Conservation (phyloP, 2,329 filamentous ascomycete genomes). For the Colletotrichum kahawae region DNA sequence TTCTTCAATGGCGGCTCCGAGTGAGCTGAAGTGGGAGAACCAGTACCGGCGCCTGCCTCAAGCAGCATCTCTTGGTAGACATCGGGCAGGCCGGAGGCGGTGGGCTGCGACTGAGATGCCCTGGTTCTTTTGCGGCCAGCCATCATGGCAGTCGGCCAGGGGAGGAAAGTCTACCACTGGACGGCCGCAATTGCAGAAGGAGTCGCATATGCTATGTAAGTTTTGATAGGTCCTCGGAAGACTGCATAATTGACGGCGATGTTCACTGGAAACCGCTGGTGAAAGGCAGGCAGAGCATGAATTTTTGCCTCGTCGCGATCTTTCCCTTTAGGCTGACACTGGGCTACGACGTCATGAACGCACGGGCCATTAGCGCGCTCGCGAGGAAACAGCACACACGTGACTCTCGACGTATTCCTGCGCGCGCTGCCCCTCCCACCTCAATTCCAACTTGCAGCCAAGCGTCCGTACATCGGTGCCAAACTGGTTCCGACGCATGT, state of each 20-base stretch:
- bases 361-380: background rate
- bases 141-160: constrained; percentile 20
- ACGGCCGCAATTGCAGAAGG: background rate
- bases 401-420: background rate
- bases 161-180: background rate
- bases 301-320: background rate
- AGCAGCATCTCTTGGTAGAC: constrained; percentile 55
- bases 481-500: background rate
- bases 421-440: background rate
- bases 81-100: constrained; percentile 32
- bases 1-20: constrained; percentile 48
- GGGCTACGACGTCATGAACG: background rate
- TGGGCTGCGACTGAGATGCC: constrained; percentile 26
- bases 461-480: background rate
- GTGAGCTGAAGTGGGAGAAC: constrained; percentile 27
- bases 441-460: background rate
- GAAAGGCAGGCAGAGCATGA: background rate
- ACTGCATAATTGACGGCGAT: background rate
- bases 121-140: constrained; percentile 28
- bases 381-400: background rate
- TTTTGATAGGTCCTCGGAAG: background rate
- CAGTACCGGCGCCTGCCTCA: constrained; percentile 45
- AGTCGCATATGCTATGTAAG: background rate
- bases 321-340: background rate
- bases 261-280: background rate